Evolutionary conservation across 352 stramenopile species (phyloP), one percentile per base, ranked within the genome.

Genomic region (Elongisporangium anandrum): DNA sequence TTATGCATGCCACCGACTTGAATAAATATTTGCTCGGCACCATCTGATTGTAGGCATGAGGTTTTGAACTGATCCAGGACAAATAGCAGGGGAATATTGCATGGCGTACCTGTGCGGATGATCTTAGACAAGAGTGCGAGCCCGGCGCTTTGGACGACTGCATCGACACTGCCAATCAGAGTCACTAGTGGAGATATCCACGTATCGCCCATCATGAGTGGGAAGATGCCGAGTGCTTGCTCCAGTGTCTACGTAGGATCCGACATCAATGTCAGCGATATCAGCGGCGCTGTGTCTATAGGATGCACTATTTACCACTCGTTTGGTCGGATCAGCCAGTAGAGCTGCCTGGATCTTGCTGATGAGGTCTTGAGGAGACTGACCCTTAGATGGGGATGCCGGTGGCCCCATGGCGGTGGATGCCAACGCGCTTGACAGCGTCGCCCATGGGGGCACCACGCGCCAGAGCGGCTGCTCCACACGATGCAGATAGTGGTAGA

Each of bases 131-230:
- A 68, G n/a, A 90, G 56, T 15, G 70, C 81, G 38, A 90, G 66
- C 0, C 57, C 71, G 0, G 75, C 68, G 29, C 74, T 76, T 50
- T 83, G 75, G 45, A 85, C 66, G 39, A 81, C 67, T 0, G 64
- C 53, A 53, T 93, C 81, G 1, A 65, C 59, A 53, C 73, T 86
- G 50, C 80, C 75, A 5, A 84, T 60, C 0, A 90, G 61, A 1
- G 81, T 76, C 3, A 88, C 77, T 6, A 93, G 68, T 21, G 79
- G 74, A 2, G 79, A 79, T 20, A 91, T 63, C 81, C 79, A 93
- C 21, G 59, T 64, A 24, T 90, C 73, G 51, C 86, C 72, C 69
- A 93, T 72, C 55, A 93, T 66, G 16, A 61, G 56, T 22, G 83
- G 81, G 12, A 93, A 57, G 6, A 72, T 54, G 12, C 55, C n/a